These are phyloP conservation scores for Cupressus sempervirens DNA, from an alignment of 75 land plant genomes.

Conservation along the genomic window DNA sequence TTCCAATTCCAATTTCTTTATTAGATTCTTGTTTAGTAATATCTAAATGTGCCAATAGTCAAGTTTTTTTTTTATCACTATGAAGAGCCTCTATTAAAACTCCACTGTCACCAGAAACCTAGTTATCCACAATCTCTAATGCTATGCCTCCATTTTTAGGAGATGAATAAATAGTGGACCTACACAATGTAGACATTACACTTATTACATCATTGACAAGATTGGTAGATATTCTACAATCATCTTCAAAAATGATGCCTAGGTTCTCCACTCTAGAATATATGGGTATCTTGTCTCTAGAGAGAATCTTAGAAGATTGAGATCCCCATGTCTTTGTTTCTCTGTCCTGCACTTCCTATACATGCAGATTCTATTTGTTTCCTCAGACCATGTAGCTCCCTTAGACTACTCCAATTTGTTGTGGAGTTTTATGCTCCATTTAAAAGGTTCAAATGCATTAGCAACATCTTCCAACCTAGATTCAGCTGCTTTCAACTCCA, in stretches of 20 bases:
- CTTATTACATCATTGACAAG: background rate
- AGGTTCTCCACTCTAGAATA: constrained; percentile 1
- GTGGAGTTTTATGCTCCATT: too few relatives aligned
- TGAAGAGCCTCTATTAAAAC: background rate
- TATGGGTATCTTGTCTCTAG: constrained; percentile 2
- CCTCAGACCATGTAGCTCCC: too few relatives aligned
- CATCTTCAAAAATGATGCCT: background rate
- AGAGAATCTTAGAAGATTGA: background rate
- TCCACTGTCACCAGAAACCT: constrained; percentile 5
- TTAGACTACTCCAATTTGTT: too few relatives aligned
- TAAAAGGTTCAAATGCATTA: too few relatives aligned
- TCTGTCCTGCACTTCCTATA: too few relatives aligned
- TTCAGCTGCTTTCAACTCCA: too few relatives aligned
- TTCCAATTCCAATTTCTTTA: background rate
- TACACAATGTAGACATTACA: background rate
- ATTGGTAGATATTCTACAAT: constrained; percentile 4
- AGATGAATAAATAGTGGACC: background rate
- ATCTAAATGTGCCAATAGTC: background rate
- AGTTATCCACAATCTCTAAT: background rate
- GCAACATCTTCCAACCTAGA: too few relatives aligned
- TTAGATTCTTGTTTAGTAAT: background rate
- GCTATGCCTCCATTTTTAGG: background rate
- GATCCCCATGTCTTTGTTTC: background rate
- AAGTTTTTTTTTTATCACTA: background rate
- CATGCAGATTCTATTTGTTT: too few relatives aligned